These are phyloP conservation scores for Acacia acuminata DNA, from an alignment of 306 rosid species.

Conservation along the genomic window DNA sequence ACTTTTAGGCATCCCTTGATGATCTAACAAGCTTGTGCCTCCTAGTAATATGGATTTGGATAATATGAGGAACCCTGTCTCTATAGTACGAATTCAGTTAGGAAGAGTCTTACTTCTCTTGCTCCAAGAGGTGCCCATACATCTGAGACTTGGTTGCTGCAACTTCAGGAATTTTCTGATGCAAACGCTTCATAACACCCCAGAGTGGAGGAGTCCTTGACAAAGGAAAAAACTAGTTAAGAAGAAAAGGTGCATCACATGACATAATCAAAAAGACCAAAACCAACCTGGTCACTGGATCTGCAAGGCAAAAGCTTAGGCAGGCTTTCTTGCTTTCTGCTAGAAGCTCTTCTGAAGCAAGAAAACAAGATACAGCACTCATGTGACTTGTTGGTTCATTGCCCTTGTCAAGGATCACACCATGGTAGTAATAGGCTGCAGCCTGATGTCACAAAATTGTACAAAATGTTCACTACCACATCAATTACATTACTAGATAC, in stretches of 20 bases:
- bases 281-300: slow-evolving; percentile 84
- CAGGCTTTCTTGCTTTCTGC: slow-evolving; percentile 84
- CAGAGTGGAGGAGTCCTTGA: slow-evolving; percentile 84
- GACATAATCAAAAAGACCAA: slow-evolving; percentile 8
- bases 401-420: slow-evolving; percentile 85
- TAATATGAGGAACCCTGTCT: neutral
- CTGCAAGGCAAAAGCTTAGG: slow-evolving; percentile 82
- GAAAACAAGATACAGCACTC: slow-evolving; percentile 79
- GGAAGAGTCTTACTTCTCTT: slow-evolving; percentile 67
- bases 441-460: slow-evolving; percentile 52
- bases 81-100: neutral
- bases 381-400: slow-evolving; percentile 70
- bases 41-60: neutral
- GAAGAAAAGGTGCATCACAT: neutral
- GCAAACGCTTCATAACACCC: slow-evolving; percentile 86
- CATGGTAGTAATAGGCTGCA: slow-evolving; percentile 94
- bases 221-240: neutral
- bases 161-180: slow-evolving; percentile 88
- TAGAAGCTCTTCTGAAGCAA: slow-evolving; percentile 85
- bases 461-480: neutral
- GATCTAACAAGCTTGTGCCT: neutral
- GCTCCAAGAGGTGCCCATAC: slow-evolving; percentile 85
- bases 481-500: neutral
- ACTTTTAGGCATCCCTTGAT: neutral
- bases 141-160: slow-evolving; percentile 85